Evolutionary conservation across 2,329 filamentous ascomycete species (phyloP).

Genomic region (Trichocomaceae sp.): DNA sequence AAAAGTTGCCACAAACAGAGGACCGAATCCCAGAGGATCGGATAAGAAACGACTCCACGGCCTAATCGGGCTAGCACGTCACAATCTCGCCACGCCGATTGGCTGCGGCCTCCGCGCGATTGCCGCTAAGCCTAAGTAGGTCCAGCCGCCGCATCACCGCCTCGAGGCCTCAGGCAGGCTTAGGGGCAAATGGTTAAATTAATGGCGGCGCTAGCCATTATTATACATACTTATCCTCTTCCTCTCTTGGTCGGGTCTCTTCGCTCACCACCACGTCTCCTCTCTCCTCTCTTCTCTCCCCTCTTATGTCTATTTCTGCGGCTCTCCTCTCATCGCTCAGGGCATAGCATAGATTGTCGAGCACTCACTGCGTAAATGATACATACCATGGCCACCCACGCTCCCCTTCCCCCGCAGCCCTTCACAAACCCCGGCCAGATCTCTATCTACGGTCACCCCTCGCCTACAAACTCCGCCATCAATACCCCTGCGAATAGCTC

Average conservation of each 20-base stretch:
- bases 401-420: conserved; percentile 20
- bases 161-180: neutral
- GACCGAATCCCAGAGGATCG: neutral
- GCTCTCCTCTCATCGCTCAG: neutral
- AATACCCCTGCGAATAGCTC: conserved; percentile 50
- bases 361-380: neutral
- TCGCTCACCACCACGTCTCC: neutral
- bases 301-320: neutral
- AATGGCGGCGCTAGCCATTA: neutral
- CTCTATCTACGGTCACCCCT: conserved; percentile 35
- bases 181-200: neutral
- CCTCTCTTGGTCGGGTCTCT: neutral
- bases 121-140: neutral
- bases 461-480: conserved; percentile 42
- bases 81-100: neutral
- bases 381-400: conserved; percentile 12
- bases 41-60: neutral
- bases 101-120: neutral
- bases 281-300: neutral
- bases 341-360: neutral
- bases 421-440: conserved; percentile 24
- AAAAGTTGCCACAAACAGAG: neutral
- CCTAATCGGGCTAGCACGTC: neutral
- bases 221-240: neutral
- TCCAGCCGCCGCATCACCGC: too few species aligned